A percentile compares a stretch with the other conserved stretches of the same genome.
Conservation (phyloP, 2,329 filamentous ascomycete species). For the Trichocomaceae sp. region DNA sequence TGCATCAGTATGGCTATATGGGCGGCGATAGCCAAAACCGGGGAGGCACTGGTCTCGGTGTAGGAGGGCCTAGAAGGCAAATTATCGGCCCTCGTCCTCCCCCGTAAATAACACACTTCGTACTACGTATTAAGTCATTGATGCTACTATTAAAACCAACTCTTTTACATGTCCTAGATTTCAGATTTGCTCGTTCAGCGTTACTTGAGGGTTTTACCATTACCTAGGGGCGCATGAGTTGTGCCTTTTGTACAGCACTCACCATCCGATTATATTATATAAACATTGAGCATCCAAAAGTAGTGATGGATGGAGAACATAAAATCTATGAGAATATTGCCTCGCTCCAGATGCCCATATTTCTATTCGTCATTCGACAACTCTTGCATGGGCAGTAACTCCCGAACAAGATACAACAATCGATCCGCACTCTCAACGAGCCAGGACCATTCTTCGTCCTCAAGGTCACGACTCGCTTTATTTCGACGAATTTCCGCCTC, state of each 20-base stretch:
- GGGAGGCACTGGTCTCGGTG: slow-evolving; percentile 43
- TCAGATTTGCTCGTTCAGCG: slow-evolving; percentile 2
- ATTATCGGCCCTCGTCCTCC: slow-evolving; percentile 57
- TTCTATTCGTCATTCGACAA: slow-evolving; percentile 1
- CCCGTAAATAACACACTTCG: slow-evolving; percentile 20
- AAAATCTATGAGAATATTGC: not conserved
- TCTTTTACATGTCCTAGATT: slow-evolving; percentile 2
- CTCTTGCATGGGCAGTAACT: slow-evolving; percentile 19
- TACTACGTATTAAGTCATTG: not conserved
- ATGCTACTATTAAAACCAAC: not conserved
- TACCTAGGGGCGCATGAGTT: not conserved
- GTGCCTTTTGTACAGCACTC: not conserved
- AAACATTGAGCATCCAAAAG: not conserved
- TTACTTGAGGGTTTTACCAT: not conserved
- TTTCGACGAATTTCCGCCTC: slow-evolving; percentile 41
- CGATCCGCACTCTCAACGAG: slow-evolving; percentile 38
- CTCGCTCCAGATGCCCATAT: not conserved
- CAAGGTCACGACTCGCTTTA: slow-evolving; percentile 29
- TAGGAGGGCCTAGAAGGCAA: slow-evolving; percentile 53
- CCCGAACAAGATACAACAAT: slow-evolving; percentile 32
- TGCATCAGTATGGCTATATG: slow-evolving; percentile 59
- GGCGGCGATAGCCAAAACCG: slow-evolving; percentile 58
- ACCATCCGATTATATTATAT: not conserved
- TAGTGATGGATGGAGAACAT: not conserved
- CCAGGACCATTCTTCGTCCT: slow-evolving; percentile 33